Conservation (phyloP, 805 yeast genomes). For the Teunomyces atbi region DNA sequence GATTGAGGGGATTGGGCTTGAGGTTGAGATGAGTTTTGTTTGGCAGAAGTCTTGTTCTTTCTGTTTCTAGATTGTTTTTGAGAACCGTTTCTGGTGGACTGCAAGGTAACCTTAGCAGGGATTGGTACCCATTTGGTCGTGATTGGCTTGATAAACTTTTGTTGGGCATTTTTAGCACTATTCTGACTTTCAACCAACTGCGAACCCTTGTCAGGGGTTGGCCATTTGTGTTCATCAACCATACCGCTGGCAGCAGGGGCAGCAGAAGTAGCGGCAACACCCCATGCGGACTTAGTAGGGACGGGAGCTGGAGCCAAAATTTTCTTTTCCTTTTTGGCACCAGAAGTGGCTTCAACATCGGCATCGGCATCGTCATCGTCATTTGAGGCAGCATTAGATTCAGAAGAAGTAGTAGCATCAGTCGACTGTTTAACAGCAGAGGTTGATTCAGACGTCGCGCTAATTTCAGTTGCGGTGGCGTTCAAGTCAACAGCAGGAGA, state of each 20-base stretch:
- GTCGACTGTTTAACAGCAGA: conserved; percentile 6
- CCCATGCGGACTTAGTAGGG: conserved; percentile 45
- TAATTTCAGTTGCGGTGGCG: conserved; percentile 7
- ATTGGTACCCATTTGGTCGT: conserved; percentile 47
- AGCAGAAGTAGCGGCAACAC: conserved; percentile 20
- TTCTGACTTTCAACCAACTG: conserved; percentile 14
- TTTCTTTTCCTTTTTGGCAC: conserved; percentile 28
- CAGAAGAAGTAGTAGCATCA: conserved; percentile 8
- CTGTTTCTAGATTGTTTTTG: conserved; percentile 23
- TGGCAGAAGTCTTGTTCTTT: conserved; percentile 27
- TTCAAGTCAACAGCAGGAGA: conserved; percentile 3
- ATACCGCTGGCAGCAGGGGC: conserved; percentile 11
- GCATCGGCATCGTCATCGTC: conserved; percentile 10
- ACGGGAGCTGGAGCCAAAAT: conserved; percentile 46
- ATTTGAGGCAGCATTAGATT: conserved; percentile 4
- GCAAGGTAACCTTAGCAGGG: conserved; percentile 40
- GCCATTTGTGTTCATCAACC: conserved; percentile 45
- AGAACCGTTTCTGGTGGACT: conserved; percentile 29
- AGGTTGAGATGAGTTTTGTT: conserved; percentile 10
- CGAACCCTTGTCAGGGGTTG: conserved; percentile 35
- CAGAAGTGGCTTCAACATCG: conserved; percentile 7
- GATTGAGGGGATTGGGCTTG: conserved; percentile 1
- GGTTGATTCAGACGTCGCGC: conserved; percentile 6
- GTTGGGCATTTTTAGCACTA: conserved; percentile 15
- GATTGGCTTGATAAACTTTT: conserved; percentile 40